Base-by-base conservation (phyloP, 2,329 filamentous ascomycete genomes). In the Arthrinium puccinioides region DNA sequence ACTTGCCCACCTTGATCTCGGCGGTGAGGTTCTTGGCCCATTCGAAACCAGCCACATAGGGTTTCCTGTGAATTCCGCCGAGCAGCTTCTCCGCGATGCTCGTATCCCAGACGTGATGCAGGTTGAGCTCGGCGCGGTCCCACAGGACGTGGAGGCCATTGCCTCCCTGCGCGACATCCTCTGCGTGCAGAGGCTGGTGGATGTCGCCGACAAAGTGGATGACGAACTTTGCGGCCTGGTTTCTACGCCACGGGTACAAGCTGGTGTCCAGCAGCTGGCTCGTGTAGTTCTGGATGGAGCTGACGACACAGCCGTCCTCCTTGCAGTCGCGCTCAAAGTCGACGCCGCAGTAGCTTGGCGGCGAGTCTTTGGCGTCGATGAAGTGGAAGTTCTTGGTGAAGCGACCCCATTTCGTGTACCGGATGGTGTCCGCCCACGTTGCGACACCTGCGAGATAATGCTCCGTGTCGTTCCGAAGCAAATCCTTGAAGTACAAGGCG, bases 81-180 rank as follows among this genome's bases (percentile, higher is more conserved):
- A 82, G 63, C 50, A 75, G 60, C 51, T 79, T 74, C 60, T 84
- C 79, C 1, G 76, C 70, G 44, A 87, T 86, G 46, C 72, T 74
- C 37, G 72, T 76, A 53, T 87, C 84, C 83, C 83, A 87, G 13
- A 86, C 74, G 40, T 81, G 71, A 52, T 87, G 84, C 28, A 87
- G 67, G 52, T 87, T 87, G 38, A 74, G 68, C 20, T 64, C 57
- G 21, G 59, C 55, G 4, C 69, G 70, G 19, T 77, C 65, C 60
- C 79, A 87, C 13, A 61, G 63, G 2, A 87, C 82, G 11, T 66
- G 56, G 47, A 87, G 82, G 9, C 72, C 70, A 47, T 87, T 88
- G 1, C 83, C 83, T 37, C 84, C 84, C 16, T 69, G 62, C 3
- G 69, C 66, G 6, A 81, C 71, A 38, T 80, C 68, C 57, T 84